A percentile compares a stretch with the other conserved stretches of the same genome.
These are phyloP conservation scores for Megacollybia platyphylla DNA, from an alignment of 1,284 basidiomycete species.

Conservation along the genomic window DNA sequence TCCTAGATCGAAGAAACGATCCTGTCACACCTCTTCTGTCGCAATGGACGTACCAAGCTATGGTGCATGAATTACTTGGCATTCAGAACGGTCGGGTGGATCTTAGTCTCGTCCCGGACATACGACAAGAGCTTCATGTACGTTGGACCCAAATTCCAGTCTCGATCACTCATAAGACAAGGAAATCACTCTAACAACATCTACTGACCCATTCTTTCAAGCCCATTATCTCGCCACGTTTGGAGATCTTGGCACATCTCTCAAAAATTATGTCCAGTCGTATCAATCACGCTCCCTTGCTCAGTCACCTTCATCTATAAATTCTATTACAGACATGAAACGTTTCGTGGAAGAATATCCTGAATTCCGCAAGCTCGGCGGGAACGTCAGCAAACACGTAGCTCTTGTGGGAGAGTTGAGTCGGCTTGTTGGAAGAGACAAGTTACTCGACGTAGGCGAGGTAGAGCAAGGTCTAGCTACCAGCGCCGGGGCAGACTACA, in stretches of 20 bases:
- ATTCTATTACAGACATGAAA: constrained; percentile 97
- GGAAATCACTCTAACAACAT: constrained; percentile 91
- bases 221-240: constrained; percentile 89
- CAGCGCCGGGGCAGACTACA: constrained; percentile 81
- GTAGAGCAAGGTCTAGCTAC: constrained; percentile 94
- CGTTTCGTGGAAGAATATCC: constrained; percentile 98
- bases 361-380: constrained; percentile 91
- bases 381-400: constrained; percentile 98
- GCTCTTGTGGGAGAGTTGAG: constrained; percentile 94
- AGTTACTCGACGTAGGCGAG: constrained; percentile 83
- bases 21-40: constrained; percentile 96
- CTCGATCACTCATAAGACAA: constrained; percentile 16
- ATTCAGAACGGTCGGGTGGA: constrained; percentile 93
- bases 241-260: constrained; percentile 88
- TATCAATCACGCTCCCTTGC: constrained; percentile 83
- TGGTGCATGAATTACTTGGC: constrained; percentile 95
- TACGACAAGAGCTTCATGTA: constrained; percentile 77
- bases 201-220: constrained; percentile 93
- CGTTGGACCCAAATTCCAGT: constrained; percentile 13
- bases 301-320: constrained; percentile 73
- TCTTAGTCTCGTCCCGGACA: constrained; percentile 75
- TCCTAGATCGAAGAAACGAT: constrained; percentile 89
- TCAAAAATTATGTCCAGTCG: constrained; percentile 90
- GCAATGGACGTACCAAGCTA: constrained; percentile 99
- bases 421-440: constrained; percentile 77